phyloP scores from a whole-genome alignment of 139 green algal species.

The Edaphochlamys debaryana region DNA sequence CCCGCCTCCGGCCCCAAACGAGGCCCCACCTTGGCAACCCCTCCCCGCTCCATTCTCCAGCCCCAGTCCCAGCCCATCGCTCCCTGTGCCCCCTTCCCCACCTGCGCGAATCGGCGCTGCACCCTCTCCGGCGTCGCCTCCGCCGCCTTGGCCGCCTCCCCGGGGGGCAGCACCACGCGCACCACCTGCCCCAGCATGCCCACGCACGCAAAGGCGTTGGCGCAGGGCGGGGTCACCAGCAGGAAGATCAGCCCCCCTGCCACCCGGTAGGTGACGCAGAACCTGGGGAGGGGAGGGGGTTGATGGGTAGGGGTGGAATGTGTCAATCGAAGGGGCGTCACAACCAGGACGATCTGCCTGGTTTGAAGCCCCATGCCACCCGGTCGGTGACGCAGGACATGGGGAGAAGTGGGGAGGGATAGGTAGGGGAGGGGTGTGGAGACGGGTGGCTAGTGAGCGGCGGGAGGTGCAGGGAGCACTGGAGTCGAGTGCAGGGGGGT shows the following conservation, averaged over 20 bases:
- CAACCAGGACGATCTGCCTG: constrained; percentile 15
- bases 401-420: not conserved
- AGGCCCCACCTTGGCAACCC: no score
- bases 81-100: no score
- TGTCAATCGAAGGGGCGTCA: no score
- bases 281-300: not conserved
- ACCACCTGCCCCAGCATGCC: not conserved
- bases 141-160: not conserved
- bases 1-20: no score
- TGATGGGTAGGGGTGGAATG: not conserved
- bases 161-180: constrained; percentile 1
- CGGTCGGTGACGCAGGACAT: constrained; percentile 16
- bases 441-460: no score
- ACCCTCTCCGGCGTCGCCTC: not conserved
- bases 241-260: constrained; percentile 12
- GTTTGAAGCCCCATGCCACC: constrained; percentile 3
- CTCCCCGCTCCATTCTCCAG: no score
- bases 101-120: constrained; percentile 13
- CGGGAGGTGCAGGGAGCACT: no score
- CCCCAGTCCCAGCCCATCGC: no score
- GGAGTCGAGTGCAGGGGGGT: no score
- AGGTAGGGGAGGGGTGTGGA: no score
- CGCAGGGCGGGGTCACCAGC: not conserved
- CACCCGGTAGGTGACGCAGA: constrained; percentile 22
- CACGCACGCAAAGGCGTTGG: constrained; percentile 30